phyloP scores from a whole-genome alignment of 2,329 filamentous ascomycete genomes.

The Sarocladiaceae sp. region DNA sequence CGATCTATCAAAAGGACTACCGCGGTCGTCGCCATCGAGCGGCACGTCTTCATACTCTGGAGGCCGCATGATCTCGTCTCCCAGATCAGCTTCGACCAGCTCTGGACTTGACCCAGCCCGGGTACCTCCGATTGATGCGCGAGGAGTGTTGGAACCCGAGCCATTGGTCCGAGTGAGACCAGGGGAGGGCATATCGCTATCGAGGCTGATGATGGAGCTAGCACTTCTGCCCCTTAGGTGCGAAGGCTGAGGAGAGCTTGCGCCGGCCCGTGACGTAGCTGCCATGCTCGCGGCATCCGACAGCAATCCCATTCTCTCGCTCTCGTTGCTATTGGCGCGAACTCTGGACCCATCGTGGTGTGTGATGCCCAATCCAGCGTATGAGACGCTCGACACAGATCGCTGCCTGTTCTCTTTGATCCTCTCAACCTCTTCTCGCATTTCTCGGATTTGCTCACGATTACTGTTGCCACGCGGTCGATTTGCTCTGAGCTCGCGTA shows the following conservation, averaged over 20 bases:
- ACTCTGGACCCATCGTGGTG: constrained; percentile 71
- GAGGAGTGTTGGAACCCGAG: constrained; percentile 38
- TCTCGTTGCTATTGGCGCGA: constrained; percentile 66
- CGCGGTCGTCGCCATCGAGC: constrained; percentile 30
- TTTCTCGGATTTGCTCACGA: constrained; percentile 50
- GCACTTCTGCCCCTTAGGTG: constrained; percentile 42
- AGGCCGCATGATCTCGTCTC: constrained; percentile 41
- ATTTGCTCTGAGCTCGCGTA: constrained; percentile 61
- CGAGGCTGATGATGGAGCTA: constrained; percentile 51
- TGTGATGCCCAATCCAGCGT: constrained; percentile 69
- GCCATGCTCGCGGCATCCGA: constrained; percentile 63
- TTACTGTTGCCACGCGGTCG: constrained; percentile 42
- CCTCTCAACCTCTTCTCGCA: constrained; percentile 48
- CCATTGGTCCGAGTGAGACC: constrained; percentile 30
- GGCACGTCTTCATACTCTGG: constrained; percentile 49
- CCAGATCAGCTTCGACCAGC: constrained; percentile 44
- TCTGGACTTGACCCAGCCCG: constrained; percentile 47
- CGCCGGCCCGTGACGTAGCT: constrained; percentile 25
- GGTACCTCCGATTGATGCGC: constrained; percentile 22
- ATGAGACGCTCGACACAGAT: constrained; percentile 68
- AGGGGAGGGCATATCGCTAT: constrained; percentile 38
- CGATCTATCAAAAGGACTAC: constrained; percentile 23
- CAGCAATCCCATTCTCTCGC: constrained; percentile 63
- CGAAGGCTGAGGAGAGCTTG: constrained; percentile 21
- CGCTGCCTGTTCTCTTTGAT: constrained; percentile 56